A percentile compares a stretch with the other conserved stretches of the same genome.
Conservation (phyloP, 179 eudicot genomes). For the Sideroxylon spinosum region DNA sequence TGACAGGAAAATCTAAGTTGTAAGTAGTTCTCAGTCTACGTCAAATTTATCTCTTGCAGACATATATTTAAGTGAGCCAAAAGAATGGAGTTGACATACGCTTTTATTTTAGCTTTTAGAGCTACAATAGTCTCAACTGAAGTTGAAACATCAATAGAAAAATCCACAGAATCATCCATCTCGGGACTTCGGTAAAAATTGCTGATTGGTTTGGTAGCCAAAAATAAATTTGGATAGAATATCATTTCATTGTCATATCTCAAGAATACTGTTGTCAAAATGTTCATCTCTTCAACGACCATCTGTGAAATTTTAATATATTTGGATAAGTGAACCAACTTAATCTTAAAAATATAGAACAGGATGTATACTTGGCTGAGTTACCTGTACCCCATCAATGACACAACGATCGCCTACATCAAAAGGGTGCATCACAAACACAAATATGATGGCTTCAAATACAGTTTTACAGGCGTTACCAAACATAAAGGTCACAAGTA, state of each 20-base stretch:
- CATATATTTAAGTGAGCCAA: background rate
- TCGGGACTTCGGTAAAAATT: slow-evolving; percentile 73
- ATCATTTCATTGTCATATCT: slow-evolving; percentile 66
- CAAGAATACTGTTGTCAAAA: slow-evolving; percentile 66
- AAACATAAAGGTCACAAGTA: slow-evolving; percentile 43
- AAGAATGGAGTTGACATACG: slow-evolving; percentile 30
- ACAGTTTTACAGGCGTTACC: slow-evolving; percentile 45
- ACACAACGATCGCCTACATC: slow-evolving; percentile 66
- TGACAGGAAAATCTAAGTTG: too few relatives aligned
- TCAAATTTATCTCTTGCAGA: background rate
- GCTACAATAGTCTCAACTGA: slow-evolving; percentile 52
- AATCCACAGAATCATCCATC: slow-evolving; percentile 60
- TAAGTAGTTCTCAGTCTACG: too few relatives aligned
- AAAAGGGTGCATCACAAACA: slow-evolving; percentile 62
- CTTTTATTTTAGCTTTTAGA: slow-evolving; percentile 53
- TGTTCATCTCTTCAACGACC: slow-evolving; percentile 76
- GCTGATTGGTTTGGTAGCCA: slow-evolving; percentile 68
- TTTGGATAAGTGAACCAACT: background rate
- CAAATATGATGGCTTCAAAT: slow-evolving; percentile 50
- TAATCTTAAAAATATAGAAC: background rate
- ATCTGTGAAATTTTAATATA: slow-evolving; percentile 31
- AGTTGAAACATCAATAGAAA: slow-evolving; percentile 51
- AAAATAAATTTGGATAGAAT: slow-evolving; percentile 59
- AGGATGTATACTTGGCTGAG: background rate
- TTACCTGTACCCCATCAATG: slow-evolving; percentile 64